A percentile compares a stretch with the other conserved stretches of the same genome.
These are phyloP conservation scores for Astrephomene gubernaculifera DNA, from an alignment of 139 green algal species.

Conservation along the genomic window DNA sequence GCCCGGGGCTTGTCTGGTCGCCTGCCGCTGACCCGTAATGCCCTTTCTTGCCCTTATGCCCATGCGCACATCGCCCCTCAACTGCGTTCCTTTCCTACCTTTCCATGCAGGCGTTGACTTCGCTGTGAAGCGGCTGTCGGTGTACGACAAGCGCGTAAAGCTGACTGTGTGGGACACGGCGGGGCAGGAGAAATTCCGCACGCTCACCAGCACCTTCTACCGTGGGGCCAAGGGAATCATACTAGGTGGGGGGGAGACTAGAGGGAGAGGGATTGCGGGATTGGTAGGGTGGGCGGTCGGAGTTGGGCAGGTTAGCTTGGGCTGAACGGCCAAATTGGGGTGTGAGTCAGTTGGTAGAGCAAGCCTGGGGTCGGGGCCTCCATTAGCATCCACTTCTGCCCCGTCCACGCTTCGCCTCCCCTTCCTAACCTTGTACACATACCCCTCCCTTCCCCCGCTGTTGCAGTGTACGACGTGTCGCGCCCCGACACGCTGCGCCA, in stretches of 20 bases:
- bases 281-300: neutral
- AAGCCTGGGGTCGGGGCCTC: too few relatives aligned
- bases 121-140: slow-evolving; percentile 83
- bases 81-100: neutral
- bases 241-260: slow-evolving; percentile 30
- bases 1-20: too few relatives aligned
- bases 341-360: too few relatives aligned
- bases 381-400: too few relatives aligned
- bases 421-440: neutral
- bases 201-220: slow-evolving; percentile 96
- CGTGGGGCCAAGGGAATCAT: slow-evolving; percentile 79
- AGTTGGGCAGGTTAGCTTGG: too few relatives aligned
- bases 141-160: slow-evolving; percentile 84
- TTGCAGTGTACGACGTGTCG: slow-evolving; percentile 88
- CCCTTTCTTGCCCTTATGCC: too few relatives aligned
- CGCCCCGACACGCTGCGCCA: slow-evolving; percentile 83
- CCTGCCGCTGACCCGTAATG: too few relatives aligned
- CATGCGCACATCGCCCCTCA: too few relatives aligned
- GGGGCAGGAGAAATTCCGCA: slow-evolving; percentile 81
- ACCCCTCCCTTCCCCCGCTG: neutral
- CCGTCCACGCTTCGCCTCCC: neutral
- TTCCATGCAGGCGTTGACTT: slow-evolving; percentile 86
- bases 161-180: slow-evolving; percentile 95
- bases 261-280: too few relatives aligned
- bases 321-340: too few relatives aligned